Evolutionary conservation across 208 protist genomes (phyloP), one percentile per base, ranked within the genome.

Genomic region (Zelonia costaricensis): DNA sequence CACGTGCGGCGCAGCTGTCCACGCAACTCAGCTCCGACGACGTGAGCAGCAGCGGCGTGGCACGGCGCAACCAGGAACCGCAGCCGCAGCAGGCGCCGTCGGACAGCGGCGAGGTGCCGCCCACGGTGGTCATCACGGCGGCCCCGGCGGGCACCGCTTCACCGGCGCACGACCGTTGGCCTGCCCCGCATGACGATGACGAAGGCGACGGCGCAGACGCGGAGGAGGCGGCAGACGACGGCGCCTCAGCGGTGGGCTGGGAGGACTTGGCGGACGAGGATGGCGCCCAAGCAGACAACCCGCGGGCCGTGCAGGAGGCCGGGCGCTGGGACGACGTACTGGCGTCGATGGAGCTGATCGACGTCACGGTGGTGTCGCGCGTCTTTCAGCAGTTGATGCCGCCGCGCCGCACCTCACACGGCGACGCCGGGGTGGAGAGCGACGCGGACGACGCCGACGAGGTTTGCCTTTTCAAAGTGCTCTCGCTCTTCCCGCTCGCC

Each of bases 291-390:
- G 27, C 7, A 2, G 49, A 57, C 22, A 40, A 55, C 28, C 58
- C 57, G 0, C 25, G 27, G 20, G 28, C 28, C 22, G 15, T 73
- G 51, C 51, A 64, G 35, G 58, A 73, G 5, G n/a, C 58, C 3
- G 52, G 58, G 15, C 66, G 58, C 7, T 73, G 66, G 66, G 33
- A 65, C 35, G 44, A 47, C 28, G 51, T 66, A 16, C 49, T 73
- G 16, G 39, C 28, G 4, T 40, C 28, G 5, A 73, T 73, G 66
- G 59, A 64, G 35, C 42, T 73, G 22, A 40, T 73, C 9, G 66
- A 73, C 58, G 65, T 49, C 52, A 66, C 66, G 16, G 27, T 73
- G 15, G 36, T 73, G 16, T 73, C 66, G 0, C 66, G 58, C 12
- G 66, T 73, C 10, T 65, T 62, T 43, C 43, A 62, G 44, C 66